These are phyloP conservation scores for Blepharisma japonicum DNA, from an alignment of 73 alveolate genomes.

Conservation along the genomic window DNA sequence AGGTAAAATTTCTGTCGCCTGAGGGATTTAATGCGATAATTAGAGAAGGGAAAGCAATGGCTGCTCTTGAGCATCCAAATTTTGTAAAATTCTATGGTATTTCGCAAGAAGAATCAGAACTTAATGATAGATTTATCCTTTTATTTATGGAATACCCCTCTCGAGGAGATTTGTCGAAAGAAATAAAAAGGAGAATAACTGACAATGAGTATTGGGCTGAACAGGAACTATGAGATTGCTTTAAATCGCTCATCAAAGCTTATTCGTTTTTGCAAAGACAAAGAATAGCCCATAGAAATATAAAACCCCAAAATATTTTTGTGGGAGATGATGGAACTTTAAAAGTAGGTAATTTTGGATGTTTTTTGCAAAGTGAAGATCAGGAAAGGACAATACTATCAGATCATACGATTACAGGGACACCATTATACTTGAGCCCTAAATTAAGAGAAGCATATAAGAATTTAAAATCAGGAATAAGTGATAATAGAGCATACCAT, in stretches of 20 bases:
- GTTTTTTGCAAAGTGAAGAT: too few relatives aligned
- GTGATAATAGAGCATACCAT: background rate
- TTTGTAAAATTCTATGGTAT: background rate
- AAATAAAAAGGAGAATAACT: background rate
- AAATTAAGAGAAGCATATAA: background rate
- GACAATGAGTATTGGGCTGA: background rate
- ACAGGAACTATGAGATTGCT: background rate
- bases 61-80: background rate
- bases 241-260: conserved; percentile 36
- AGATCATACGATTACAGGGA: background rate
- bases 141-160: background rate
- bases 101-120: background rate
- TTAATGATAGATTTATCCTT: background rate
- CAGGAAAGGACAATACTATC: background rate
- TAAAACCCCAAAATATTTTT: conserved; percentile 53
- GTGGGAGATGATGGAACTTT: conserved; percentile 37
- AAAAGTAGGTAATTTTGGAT: conserved; percentile 46
- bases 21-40: too few relatives aligned
- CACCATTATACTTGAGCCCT: background rate
- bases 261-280: conserved; percentile 38
- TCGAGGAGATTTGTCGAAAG: background rate
- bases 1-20: too few relatives aligned
- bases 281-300: conserved; percentile 50
- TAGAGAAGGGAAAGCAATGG: too few relatives aligned
- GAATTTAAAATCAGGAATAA: background rate